Conservation (phyloP, 2,329 filamentous ascomycete genomes). For the Aspergillus neoniger region DNA sequence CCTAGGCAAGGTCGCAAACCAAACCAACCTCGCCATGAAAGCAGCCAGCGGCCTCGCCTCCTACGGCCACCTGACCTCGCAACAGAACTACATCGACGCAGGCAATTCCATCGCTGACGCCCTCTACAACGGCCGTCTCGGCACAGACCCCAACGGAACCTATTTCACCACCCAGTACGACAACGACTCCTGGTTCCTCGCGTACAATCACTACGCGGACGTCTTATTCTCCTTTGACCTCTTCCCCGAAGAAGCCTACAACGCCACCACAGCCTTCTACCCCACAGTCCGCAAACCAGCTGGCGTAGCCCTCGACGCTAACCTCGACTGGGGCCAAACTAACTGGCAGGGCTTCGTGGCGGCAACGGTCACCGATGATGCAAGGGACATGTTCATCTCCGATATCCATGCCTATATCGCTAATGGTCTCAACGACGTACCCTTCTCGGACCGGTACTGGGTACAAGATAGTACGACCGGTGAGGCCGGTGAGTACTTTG, state of each 20-base stretch:
- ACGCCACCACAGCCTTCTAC: slow-evolving; percentile 38
- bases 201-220: slow-evolving; percentile 44
- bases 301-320: slow-evolving; percentile 39
- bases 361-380: slow-evolving; percentile 25
- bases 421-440: slow-evolving; percentile 37
- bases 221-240: slow-evolving; percentile 36
- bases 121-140: slow-evolving; percentile 34
- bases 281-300: slow-evolving; percentile 29
- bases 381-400: slow-evolving; percentile 31
- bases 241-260: slow-evolving; percentile 37
- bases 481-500: slow-evolving; percentile 26
- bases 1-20: slow-evolving; percentile 39
- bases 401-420: slow-evolving; percentile 37
- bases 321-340: slow-evolving; percentile 38
- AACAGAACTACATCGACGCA: slow-evolving; percentile 35
- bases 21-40: slow-evolving; percentile 48
- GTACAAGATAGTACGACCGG: slow-evolving; percentile 25
- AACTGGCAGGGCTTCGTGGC: slow-evolving; percentile 43
- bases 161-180: slow-evolving; percentile 40
- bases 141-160: slow-evolving; percentile 33
- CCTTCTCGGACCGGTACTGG: slow-evolving; percentile 42
- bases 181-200: slow-evolving; percentile 30
- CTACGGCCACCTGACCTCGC: slow-evolving; percentile 26
- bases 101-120: slow-evolving; percentile 36
- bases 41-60: slow-evolving; percentile 44